Evolutionary conservation across 2,329 filamentous ascomycete genomes (phyloP), one percentile per base, ranked within the genome.

Genomic region (Endothia cerciana): DNA sequence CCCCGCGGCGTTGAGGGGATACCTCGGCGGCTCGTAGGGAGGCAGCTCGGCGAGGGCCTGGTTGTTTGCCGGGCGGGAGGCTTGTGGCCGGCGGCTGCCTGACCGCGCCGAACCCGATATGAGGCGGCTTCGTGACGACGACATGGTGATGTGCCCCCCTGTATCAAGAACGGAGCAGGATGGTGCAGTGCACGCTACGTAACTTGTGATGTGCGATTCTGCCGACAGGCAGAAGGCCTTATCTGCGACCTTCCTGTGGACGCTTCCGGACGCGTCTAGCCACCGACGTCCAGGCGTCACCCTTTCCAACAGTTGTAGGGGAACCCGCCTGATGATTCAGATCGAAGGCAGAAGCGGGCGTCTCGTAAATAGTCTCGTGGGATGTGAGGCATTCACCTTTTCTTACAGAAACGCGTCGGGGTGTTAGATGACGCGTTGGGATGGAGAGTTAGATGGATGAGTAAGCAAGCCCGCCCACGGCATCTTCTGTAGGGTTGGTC

Each of bases 1-100:
- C 10, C 77, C 77, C 6, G 66, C 64, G 15, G 77, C 74, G 64
- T 78, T 77, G 67, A 87, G 79, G 6, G 82, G 79, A 65, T 77
- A 82, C 11, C 76, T 72, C 8, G 81, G 83, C 2, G 81, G 76
- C 65, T 87, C 77, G 74, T 87, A 86, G 1, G 77, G 75, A 2
- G 84, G 84, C n/a, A 86, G 73, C 17, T 77, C 72, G 28, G 75
- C 69, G 5, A 72, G 62, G 49, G 66, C 58, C 2, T 49, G 49
- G 59, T 64, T 30, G 28, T 25, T 40, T n/a, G 19, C 7, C 22
- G 59, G 25, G n/a, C 53, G 45, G 11, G 65, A 25, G 19, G 56
- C 41, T 49, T 51, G 56, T 2, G 59, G 40, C 36, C 65, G 68
- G 41, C 63, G 75, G 74, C 47, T 74, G 74, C 65, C 67, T 57